Conservation (phyloP, 2,329 filamentous ascomycete genomes). For the Aspergillus versicolor region DNA sequence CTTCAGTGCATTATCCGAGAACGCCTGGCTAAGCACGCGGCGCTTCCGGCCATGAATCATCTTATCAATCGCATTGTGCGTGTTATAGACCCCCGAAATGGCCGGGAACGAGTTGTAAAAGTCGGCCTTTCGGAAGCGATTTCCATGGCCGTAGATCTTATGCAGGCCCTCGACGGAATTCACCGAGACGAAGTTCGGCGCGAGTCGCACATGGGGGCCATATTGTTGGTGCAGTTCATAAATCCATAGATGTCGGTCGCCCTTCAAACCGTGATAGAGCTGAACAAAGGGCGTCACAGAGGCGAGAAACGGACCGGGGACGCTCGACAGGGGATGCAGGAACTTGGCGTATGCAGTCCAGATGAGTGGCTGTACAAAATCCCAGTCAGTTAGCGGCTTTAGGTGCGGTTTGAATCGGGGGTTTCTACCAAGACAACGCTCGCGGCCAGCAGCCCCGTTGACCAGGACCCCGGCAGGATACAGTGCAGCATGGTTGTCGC, state of each 20-base stretch:
- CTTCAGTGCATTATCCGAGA: conserved; percentile 65
- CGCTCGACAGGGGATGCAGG: conserved; percentile 34
- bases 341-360: conserved; percentile 37
- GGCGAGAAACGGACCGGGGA: conserved; percentile 33
- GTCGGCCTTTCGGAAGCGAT: conserved; percentile 57
- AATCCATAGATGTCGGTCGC: conserved; percentile 72
- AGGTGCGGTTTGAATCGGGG: neutral
- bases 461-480: neutral
- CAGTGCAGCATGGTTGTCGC: neutral
- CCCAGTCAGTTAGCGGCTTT: neutral
- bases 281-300: conserved; percentile 51
- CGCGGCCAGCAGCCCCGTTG: neutral
- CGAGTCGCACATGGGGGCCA: conserved; percentile 69
- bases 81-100: conserved; percentile 64
- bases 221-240: conserved; percentile 70
- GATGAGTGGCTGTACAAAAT: conserved; percentile 1
- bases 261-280: conserved; percentile 72
- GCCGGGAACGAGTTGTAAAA: conserved; percentile 74
- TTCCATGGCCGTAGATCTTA: conserved; percentile 44
- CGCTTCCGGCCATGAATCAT: conserved; percentile 68
- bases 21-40: conserved; percentile 69
- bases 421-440: neutral
- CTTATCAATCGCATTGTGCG: conserved; percentile 71
- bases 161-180: conserved; percentile 64
- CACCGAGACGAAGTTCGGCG: conserved; percentile 74